Base-by-base conservation (phyloP, 495 filamentous ascomycete species). In the Neurospora sp. region DNA sequence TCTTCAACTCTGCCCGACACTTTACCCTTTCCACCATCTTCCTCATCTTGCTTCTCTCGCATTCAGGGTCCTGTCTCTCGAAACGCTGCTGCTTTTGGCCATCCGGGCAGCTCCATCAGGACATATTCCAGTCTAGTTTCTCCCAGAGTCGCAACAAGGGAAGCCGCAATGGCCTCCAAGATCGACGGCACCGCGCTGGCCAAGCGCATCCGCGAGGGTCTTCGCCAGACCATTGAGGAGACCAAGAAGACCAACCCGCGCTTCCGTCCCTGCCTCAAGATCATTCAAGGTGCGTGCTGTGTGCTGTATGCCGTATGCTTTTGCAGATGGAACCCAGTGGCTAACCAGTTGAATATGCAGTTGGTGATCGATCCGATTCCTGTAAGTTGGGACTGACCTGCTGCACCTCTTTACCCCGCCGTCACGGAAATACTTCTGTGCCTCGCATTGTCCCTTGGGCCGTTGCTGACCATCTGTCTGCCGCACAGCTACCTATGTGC, bases 171-270 rank as follows among this genome's bases (percentile, higher is more conserved):
- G 76, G 95, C 93, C 74, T 88, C 89, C 78, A 97, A 92, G 85
- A 96, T 99, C 78, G 95, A 99, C 84, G 96, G 96, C 81, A 97
- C 92, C 39, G 93, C 92, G 75, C 94, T 97, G 83, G 96, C 96
- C 61, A 94, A 93, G 84, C 88, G 82, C 74, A 97, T 99, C 78
- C 90, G 96, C 69, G 91, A 92, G 82, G 86, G 85, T 37, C 86
- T 99, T 73, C 90, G 90, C 78, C 82, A 82, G 40, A 89, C 97
- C 80, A 97, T 99, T 81, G 88, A 89, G 77, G 84, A 92, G 78
- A 91, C 88, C 76, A 95, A 97, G 82, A 86, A 88, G 82, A 81
- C 84, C 27, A 97, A 97, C 77, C 92, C 94, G 16, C 86, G 94
- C 74, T 99, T 93, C 84, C 90, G 91, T 80, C 96, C 96, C 39